phyloP scores from a whole-genome alignment of 768 basidiomycete species.

The Tricholoma bakamatsutake region DNA sequence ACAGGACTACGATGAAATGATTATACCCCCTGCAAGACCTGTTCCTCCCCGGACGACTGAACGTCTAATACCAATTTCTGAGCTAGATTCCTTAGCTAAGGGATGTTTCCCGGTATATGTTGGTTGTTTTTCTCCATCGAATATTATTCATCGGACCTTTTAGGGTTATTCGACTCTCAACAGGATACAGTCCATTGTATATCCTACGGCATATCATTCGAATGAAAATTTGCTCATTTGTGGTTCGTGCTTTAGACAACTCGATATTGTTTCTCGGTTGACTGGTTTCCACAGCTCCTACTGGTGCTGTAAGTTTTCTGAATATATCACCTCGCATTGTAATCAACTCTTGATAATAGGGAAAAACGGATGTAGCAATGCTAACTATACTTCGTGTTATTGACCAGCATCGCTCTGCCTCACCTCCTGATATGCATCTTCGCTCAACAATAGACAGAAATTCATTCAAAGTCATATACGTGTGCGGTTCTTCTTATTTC shows the following conservation, averaged over 20 bases:
- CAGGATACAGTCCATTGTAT: conserved; percentile 93
- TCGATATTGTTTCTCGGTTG: neutral
- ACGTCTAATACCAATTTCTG: conserved; percentile 59
- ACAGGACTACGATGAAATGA: conserved; percentile 85
- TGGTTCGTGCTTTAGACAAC: conserved; percentile 39
- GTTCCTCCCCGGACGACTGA: conserved; percentile 72
- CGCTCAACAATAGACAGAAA: conserved; percentile 55
- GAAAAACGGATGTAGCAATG: conserved; percentile 99
- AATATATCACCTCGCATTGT: neutral
- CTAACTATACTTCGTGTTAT: conserved; percentile 87
- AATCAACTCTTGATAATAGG: conserved; percentile 40
- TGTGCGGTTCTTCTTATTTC: conserved; percentile 41
- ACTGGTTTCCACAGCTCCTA: conserved; percentile 61
- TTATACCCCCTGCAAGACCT: conserved; percentile 76
- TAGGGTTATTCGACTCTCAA: conserved; percentile 87
- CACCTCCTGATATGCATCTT: conserved; percentile 25
- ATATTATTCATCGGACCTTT: neutral
- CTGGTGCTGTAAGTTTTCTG: conserved; percentile 78
- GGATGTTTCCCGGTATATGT: conserved; percentile 77
- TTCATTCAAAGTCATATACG: conserved; percentile 95
- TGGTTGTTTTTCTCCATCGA: neutral
- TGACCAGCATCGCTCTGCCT: conserved; percentile 49
- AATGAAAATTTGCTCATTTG: conserved; percentile 97
- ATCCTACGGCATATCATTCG: conserved; percentile 85
- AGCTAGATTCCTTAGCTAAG: conserved; percentile 70